Evolutionary conservation across 2,329 filamentous ascomycete genomes (phyloP).

Genomic region (Penicillium paneum): DNA sequence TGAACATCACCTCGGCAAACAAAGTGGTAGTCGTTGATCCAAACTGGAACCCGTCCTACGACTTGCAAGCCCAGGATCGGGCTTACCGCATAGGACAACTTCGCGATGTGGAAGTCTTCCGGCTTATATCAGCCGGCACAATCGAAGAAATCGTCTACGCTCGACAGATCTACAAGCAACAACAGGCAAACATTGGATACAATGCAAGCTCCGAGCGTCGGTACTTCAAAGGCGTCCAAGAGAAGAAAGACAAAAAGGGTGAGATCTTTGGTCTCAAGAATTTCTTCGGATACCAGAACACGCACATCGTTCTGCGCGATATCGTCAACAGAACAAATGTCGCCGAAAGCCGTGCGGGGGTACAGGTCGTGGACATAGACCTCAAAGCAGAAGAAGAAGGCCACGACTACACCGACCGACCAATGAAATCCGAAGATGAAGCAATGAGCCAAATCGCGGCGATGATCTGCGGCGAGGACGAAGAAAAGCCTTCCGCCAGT

Average conservation of each 20-base stretch:
- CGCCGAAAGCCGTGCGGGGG: slow-evolving; percentile 83
- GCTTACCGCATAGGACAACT: slow-evolving; percentile 94
- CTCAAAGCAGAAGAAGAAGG: slow-evolving; percentile 59
- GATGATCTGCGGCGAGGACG: slow-evolving; percentile 49
- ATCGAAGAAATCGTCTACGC: slow-evolving; percentile 98
- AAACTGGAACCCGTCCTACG: slow-evolving; percentile 95
- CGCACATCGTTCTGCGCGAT: slow-evolving; percentile 79
- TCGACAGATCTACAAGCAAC: slow-evolving; percentile 96
- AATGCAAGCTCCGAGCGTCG: slow-evolving; percentile 86
- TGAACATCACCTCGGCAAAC: slow-evolving; percentile 97
- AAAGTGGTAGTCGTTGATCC: slow-evolving; percentile 97
- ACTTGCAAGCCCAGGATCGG: slow-evolving; percentile 92
- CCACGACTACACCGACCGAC: slow-evolving; percentile 47
- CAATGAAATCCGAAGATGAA: slow-evolving; percentile 57
- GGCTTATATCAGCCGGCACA: slow-evolving; percentile 83
- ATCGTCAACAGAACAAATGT: slow-evolving; percentile 99
- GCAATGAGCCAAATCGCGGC: slow-evolving; percentile 71
- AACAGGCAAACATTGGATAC: slow-evolving; percentile 97
- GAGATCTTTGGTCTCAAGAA: slow-evolving; percentile 92
- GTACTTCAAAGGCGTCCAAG: slow-evolving; percentile 93
- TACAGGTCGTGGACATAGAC: slow-evolving; percentile 74
- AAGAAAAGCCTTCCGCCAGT: slow-evolving; percentile 11
- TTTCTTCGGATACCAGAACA: slow-evolving; percentile 75
- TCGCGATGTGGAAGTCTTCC: slow-evolving; percentile 91
- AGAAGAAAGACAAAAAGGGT: slow-evolving; percentile 75